phyloP scores from a whole-genome alignment of 2,329 filamentous ascomycete species.

The Colletotrichum endophyticum region DNA sequence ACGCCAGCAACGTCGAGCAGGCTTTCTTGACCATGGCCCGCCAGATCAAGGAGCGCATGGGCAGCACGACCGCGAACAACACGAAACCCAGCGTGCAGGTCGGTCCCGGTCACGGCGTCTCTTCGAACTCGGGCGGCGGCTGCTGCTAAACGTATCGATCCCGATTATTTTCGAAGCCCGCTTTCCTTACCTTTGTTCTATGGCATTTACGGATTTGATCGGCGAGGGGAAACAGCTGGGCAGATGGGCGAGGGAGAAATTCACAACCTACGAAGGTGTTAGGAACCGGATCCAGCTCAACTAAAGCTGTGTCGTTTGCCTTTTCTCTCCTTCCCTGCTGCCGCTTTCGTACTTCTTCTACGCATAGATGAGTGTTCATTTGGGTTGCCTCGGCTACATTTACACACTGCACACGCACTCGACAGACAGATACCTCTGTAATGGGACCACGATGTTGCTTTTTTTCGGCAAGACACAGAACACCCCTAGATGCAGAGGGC shows the following conservation, averaged over 20 bases:
- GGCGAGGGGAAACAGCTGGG: constrained; percentile 15
- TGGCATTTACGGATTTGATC: constrained; percentile 22
- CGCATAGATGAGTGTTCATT: constrained; percentile 23
- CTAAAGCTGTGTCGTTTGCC: constrained; percentile 20
- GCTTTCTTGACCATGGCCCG: constrained; percentile 99
- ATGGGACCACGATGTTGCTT: constrained; percentile 14
- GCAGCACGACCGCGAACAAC: constrained; percentile 92
- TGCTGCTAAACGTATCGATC: constrained; percentile 75
- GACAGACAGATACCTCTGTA: constrained; percentile 19
- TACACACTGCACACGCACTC: constrained; percentile 13
- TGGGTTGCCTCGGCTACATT: constrained; percentile 13
- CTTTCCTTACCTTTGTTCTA: constrained; percentile 20
- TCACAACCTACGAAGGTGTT: constrained; percentile 16
- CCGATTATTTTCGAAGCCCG: constrained; percentile 1
- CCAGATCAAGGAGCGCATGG: constrained; percentile 99
- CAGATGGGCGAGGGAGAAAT: constrained; percentile 7
- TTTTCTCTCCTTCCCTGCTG: constrained; percentile 10
- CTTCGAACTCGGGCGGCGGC: constrained; percentile 81
- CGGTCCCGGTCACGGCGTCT: constrained; percentile 91
- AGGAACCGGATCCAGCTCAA: constrained; percentile 14
- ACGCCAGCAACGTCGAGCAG: constrained; percentile 99
- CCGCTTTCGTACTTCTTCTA: constrained; percentile 22
- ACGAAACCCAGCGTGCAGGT: constrained; percentile 98
- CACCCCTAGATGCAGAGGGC: neutral
- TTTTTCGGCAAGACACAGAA: neutral